Percentiles rank a stretch among this genome's conserved stretches.
Conservation (phyloP, 2,329 filamentous ascomycete genomes). For the Colletotrichum sp. region DNA sequence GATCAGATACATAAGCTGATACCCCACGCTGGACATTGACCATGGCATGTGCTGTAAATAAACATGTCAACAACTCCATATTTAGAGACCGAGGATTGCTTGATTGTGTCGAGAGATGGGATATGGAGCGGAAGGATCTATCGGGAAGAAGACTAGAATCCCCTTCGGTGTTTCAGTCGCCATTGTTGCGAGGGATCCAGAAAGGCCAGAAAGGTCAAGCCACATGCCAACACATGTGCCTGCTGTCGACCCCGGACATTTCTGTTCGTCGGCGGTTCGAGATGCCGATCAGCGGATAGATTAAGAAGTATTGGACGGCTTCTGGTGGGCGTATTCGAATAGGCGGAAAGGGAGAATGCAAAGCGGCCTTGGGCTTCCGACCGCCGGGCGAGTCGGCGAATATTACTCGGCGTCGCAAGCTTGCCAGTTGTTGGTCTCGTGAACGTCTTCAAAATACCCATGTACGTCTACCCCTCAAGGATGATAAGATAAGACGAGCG, state of each 20-base stretch:
- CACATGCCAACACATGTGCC: neutral
- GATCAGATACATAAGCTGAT: neutral
- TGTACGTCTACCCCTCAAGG: neutral
- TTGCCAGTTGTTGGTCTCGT: neutral
- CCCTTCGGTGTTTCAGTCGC: neutral
- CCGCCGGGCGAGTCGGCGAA: neutral
- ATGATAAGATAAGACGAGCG: slow-evolving; percentile 11
- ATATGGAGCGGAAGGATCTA: neutral
- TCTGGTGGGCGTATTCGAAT: neutral
- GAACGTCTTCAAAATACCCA: neutral
- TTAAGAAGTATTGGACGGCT: neutral
- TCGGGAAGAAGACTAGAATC: neutral
- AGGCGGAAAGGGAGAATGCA: neutral
- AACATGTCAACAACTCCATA: neutral
- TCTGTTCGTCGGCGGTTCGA: neutral
- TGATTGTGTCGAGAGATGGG: neutral
- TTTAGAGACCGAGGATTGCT: neutral
- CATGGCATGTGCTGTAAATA: neutral
- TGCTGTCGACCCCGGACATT: neutral
- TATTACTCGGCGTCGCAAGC: neutral
- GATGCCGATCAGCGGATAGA: neutral
- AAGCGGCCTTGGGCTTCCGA: neutral
- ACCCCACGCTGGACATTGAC: neutral
- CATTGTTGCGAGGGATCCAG: neutral
- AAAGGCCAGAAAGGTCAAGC: neutral